Conservation (phyloP, 805 yeast species). For the Cyberlindnera lachancei region DNA sequence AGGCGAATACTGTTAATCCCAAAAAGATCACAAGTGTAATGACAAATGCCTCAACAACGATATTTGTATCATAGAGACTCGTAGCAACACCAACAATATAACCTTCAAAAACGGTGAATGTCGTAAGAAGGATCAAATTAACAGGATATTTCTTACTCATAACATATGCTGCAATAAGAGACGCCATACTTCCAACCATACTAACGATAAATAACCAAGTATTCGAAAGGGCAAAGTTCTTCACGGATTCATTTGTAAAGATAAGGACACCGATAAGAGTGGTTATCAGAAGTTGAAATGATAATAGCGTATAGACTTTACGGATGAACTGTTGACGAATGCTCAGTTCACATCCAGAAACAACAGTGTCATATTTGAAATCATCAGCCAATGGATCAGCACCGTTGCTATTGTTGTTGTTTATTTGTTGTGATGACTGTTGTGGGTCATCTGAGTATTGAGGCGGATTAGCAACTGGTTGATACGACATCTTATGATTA, state of each 20-base stretch:
- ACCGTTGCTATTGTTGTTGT: no score
- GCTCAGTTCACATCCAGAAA: conserved; percentile 69
- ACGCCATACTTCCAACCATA: conserved; percentile 51
- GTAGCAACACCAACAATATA: conserved; percentile 64
- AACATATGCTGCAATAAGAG: conserved; percentile 54
- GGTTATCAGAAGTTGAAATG: conserved; percentile 58
- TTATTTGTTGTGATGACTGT: background rate
- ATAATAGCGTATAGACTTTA: conserved; percentile 68
- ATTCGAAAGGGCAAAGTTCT: conserved; percentile 49
- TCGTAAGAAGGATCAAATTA: conserved; percentile 50
- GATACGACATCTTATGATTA: conserved; percentile 16
- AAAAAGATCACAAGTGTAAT: conserved; percentile 63
- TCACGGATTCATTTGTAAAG: conserved; percentile 35
- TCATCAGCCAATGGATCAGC: conserved; percentile 49
- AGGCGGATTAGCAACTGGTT: conserved; percentile 22
- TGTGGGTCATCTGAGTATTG: conserved; percentile 17
- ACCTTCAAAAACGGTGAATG: conserved; percentile 71
- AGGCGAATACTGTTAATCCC: conserved; percentile 72
- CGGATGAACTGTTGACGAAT: conserved; percentile 70
- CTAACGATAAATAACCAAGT: conserved; percentile 54
- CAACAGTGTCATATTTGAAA: conserved; percentile 74
- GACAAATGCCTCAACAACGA: conserved; percentile 63
- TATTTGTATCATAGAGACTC: conserved; percentile 50
- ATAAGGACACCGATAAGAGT: conserved; percentile 48
- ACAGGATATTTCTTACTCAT: conserved; percentile 64